Evolutionary conservation across 306 rosid species (phyloP), one percentile per base, ranked within the genome.

Genomic region (Quillaja saponaria): DNA sequence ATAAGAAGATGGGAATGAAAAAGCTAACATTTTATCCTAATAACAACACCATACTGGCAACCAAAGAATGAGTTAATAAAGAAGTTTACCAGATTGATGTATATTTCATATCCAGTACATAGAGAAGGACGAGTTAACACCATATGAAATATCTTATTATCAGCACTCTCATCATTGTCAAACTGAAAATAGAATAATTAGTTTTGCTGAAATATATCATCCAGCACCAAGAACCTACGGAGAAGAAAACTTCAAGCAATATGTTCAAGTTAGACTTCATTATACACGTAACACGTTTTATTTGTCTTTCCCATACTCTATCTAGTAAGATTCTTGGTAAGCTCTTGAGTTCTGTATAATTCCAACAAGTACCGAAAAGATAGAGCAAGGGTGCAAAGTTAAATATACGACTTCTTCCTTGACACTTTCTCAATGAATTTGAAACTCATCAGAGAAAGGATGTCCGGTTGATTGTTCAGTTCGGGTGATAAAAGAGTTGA

Each of bases 251-350:
- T 47, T 17, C 21, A 55, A 55, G 58, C 35, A 42, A 28, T 35
- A 34, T 52, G 48, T 49, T 37, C 51, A 50, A 71, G 13, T 47
- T 55, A 40, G 57, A 63, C 45, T 45, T 9, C 57, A 54, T 46
- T 56, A 76, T 62, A 39, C 46, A 39, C 20, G 20, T n/a, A n/a
- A n/a, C n/a, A n/a, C 18, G 54, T 60, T 47, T 35, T 21, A 66
- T 54, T 58, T 61, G 48, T 40, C 62, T 10, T 61, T 40, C 57
- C 57, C 55, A 40, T 34, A 49, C 17, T 69, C 45, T 57, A 38
- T 37, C 50, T 69, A 58, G 67, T 34, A 14, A 62, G 50, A 42
- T 38, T 62, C 67, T 63, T 63, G 64, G 19, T 52, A 13, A 52
- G 64, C 15, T n/a, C 41, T 19, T 42, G 31, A 72, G 34, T 51